Conservation (phyloP, 495 filamentous ascomycete species). For the Apodospora peruviana region DNA sequence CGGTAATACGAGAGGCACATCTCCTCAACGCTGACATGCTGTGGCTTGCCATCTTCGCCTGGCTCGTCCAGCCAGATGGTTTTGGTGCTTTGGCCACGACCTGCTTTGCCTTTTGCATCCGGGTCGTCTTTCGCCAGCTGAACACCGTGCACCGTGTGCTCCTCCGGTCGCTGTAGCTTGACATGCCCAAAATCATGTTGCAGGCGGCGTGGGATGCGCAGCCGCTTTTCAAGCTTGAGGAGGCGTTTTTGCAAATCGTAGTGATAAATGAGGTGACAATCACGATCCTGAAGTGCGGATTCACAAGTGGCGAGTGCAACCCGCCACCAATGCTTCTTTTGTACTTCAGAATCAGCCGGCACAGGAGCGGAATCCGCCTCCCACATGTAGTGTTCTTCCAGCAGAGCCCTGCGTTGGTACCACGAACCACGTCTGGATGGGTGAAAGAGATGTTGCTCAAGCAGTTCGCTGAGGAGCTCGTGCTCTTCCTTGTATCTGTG, state of each 20-base stretch:
- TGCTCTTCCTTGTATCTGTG: constrained; percentile 79
- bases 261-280: constrained; percentile 88
- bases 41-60: constrained; percentile 54
- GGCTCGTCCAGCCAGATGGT: constrained; percentile 81
- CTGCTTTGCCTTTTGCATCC: constrained; percentile 31
- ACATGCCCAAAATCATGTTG: constrained; percentile 94
- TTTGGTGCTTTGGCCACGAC: constrained; percentile 55
- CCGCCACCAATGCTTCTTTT: constrained; percentile 79
- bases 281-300: constrained; percentile 74
- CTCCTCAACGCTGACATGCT: constrained; percentile 60
- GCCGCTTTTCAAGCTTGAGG: constrained; percentile 75
- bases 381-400: constrained; percentile 95
- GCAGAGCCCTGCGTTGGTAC: constrained; percentile 91
- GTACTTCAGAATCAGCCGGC: constrained; percentile 32
- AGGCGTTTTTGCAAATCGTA: constrained; percentile 92
- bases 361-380: constrained; percentile 43
- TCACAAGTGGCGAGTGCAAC: constrained; percentile 81
- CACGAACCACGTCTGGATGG: constrained; percentile 77
- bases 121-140: constrained; percentile 57
- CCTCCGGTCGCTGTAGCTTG: constrained; percentile 63
- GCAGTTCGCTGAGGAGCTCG: constrained; percentile 65
- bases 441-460: constrained; percentile 80
- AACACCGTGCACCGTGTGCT: constrained; percentile 69
- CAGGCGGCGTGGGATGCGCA: constrained; percentile 77
- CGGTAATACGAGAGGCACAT: constrained; percentile 91